Evolutionary conservation across 2,329 filamentous ascomycete genomes (phyloP).

Genomic region (Epichloe glyceriae): DNA sequence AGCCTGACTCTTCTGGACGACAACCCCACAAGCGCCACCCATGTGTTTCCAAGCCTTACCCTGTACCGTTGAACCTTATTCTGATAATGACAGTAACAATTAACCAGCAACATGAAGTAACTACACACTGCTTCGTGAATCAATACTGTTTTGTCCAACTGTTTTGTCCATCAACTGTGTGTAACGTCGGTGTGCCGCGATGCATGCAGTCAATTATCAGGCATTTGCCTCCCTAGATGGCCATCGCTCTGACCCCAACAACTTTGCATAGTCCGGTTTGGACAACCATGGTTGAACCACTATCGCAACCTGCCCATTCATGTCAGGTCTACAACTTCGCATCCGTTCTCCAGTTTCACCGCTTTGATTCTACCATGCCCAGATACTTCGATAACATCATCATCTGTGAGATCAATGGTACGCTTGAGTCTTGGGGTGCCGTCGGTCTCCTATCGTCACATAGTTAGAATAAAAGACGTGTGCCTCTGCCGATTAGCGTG

Average conservation of each 20-base stretch:
- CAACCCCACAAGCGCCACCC: neutral
- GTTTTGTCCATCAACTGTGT: neutral
- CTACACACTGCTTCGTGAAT: neutral
- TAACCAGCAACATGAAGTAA: neutral
- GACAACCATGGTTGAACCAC: neutral
- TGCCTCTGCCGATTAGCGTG: neutral
- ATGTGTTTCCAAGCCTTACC: neutral
- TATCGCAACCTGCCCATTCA: neutral
- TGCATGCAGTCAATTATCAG: neutral
- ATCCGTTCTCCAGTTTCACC: neutral
- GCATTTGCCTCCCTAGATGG: no score
- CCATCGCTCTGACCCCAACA: no score
- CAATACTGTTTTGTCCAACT: neutral
- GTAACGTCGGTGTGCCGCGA: neutral
- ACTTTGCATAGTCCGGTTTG: no score
- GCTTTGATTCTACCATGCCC: neutral
- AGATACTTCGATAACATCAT: neutral
- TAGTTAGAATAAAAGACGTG: neutral
- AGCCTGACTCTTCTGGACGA: neutral
- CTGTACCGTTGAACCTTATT: no score
- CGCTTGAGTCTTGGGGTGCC: neutral
- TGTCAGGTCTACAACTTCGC: conserved; percentile 1
- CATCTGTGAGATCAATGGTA: conserved; percentile 7
- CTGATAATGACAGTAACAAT: no score
- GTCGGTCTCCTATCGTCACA: neutral